phyloP scores from a whole-genome alignment of 805 yeast genomes.

The Metschnikowia santaceciliae region DNA sequence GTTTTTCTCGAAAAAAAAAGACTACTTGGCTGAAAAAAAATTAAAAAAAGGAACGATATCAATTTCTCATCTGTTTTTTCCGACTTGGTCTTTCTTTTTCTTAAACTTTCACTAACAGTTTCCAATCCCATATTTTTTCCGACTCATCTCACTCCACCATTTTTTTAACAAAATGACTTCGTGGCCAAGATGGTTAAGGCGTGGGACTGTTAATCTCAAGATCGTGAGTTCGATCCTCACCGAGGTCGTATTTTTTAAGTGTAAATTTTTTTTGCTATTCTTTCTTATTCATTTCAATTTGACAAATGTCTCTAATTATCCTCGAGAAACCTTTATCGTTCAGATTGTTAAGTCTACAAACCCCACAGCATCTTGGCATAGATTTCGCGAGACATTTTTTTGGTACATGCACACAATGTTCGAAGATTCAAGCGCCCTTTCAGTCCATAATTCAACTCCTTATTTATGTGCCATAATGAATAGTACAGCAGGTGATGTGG shows the following conservation, averaged over 20 bases:
- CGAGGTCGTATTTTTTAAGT: conserved; percentile 12
- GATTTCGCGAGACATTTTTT: neutral
- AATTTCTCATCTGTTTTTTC: too few species aligned
- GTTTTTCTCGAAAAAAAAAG: too few species aligned
- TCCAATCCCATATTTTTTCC: too few species aligned
- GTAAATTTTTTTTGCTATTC: neutral
- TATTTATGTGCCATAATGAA: conserved; percentile 2
- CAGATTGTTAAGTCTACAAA: neutral
- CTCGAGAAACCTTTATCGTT: neutral
- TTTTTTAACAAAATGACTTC: conserved; percentile 7
- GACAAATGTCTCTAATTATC: too few species aligned
- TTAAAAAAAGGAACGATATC: too few species aligned
- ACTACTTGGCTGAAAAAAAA: too few species aligned
- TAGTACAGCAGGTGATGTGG: conserved; percentile 5
- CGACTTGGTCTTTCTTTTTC: too few species aligned
- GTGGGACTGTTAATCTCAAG: conserved; percentile 19
- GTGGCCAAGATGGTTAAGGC: conserved; percentile 20
- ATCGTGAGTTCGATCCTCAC: conserved; percentile 20
- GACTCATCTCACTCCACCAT: too few species aligned
- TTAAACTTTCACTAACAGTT: too few species aligned
- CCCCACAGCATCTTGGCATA: neutral
- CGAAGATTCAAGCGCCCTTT: neutral
- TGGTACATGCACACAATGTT: neutral
- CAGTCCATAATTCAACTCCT: neutral
- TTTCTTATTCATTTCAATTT: neutral